Conservation (phyloP, 2,329 filamentous ascomycete genomes). For the Fusarium chaquense region DNA sequence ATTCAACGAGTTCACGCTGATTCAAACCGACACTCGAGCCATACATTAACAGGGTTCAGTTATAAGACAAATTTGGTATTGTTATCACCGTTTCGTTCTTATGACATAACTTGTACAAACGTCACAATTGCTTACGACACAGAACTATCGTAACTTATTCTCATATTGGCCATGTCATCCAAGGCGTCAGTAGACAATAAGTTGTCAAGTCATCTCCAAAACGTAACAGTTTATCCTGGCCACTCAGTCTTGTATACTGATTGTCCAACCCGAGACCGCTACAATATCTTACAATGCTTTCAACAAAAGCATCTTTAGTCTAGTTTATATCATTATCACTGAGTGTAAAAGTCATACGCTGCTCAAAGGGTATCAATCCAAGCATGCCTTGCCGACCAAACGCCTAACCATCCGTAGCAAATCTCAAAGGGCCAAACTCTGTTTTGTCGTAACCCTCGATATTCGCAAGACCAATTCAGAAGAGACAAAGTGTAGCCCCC, state of each 20-base stretch:
- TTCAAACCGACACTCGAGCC: too few relatives aligned
- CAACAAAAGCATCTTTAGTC: constrained; percentile 1
- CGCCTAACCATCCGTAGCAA: background rate
- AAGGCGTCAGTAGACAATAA: background rate
- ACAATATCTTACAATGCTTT: constrained; percentile 17
- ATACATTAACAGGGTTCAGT: too few relatives aligned
- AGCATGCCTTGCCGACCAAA: constrained; percentile 12
- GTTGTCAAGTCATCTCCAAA: background rate
- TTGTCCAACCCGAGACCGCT: background rate
- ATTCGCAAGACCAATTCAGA: constrained; percentile 14
- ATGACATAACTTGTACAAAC: too few relatives aligned
- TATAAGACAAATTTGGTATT: too few relatives aligned
- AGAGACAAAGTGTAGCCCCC: constrained; percentile 16
- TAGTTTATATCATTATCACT: constrained; percentile 18
- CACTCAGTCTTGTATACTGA: background rate
- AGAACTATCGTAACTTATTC: too few relatives aligned
- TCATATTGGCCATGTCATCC: too few relatives aligned
- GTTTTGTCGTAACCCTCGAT: background rate
- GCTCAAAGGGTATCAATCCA: constrained; percentile 26
- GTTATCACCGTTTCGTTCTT: too few relatives aligned
- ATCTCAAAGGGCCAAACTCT: background rate
- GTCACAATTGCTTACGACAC: too few relatives aligned
- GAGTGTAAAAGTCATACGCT: background rate
- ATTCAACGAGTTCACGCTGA: too few relatives aligned
- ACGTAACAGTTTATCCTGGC: background rate